Percentiles rank a stretch among this genome's conserved stretches.
These are phyloP conservation scores for Pholiota molesta DNA, from an alignment of 768 basidiomycete genomes.

Conservation along the genomic window DNA sequence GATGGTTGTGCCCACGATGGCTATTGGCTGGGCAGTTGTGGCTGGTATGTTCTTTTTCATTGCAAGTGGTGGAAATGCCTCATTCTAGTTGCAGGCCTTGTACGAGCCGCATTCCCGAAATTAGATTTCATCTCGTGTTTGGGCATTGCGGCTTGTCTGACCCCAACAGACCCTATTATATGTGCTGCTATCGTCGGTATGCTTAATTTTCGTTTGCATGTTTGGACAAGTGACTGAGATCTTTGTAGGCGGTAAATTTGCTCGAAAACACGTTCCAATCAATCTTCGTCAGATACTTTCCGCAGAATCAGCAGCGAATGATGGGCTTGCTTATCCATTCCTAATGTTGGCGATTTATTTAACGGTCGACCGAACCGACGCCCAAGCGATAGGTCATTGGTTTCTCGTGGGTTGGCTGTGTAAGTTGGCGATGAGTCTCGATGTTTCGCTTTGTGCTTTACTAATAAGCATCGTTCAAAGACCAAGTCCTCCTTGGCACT, in stretches of 20 bases:
- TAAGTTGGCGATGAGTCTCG: conserved; percentile 32
- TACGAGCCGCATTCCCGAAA: conserved; percentile 74
- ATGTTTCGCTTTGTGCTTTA: background rate
- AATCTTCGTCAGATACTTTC: conserved; percentile 82
- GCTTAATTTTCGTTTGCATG: conserved; percentile 18
- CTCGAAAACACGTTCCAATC: conserved; percentile 66
- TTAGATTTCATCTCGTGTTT: conserved; percentile 76
- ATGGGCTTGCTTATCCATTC: conserved; percentile 95
- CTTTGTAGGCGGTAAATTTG: conserved; percentile 68
- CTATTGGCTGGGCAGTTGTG: conserved; percentile 82
- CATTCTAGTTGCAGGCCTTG: conserved; percentile 46
- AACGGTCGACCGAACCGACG: conserved; percentile 64
- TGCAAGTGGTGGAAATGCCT: background rate
- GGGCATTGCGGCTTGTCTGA: conserved; percentile 87
- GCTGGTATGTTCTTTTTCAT: conserved; percentile 46
- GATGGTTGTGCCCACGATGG: conserved; percentile 85
- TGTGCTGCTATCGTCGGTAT: conserved; percentile 80
- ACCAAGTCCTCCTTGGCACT: conserved; percentile 81
- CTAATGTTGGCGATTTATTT: conserved; percentile 86
- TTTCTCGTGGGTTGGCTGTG: conserved; percentile 84
- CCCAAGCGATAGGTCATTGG: conserved; percentile 81
- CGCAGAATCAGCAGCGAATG: conserved; percentile 94
- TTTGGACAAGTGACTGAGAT: background rate
- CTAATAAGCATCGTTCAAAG: conserved; percentile 34
- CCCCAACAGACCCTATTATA: conserved; percentile 94